Evolutionary conservation across 23 red algal genomes (phyloP).

Genomic region (Pyropia haitanensis): DNA sequence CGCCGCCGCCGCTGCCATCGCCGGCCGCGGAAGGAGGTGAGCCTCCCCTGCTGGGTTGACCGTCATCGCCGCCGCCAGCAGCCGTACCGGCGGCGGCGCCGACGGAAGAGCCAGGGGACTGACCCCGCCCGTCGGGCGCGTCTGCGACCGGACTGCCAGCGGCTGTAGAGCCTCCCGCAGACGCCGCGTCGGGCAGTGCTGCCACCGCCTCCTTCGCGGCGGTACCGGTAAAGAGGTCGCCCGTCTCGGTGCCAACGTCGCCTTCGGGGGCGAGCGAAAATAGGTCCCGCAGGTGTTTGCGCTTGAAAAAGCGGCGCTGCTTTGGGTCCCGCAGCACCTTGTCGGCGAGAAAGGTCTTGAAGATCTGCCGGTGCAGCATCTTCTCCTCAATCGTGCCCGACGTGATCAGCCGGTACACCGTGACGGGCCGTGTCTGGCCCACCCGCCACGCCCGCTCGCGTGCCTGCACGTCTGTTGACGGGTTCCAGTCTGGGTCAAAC

Average conservation of each 20-base stretch:
- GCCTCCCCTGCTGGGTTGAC: background rate
- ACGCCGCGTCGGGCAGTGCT: slow-evolving; percentile 1
- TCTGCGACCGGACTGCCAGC: background rate
- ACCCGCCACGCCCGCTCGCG: slow-evolving; percentile 94
- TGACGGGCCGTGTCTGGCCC: slow-evolving; percentile 80
- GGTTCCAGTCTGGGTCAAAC: slow-evolving; percentile 98
- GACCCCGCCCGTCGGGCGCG: too few relatives aligned
- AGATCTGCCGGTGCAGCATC: slow-evolving; percentile 98
- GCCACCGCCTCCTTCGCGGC: slow-evolving; percentile 43
- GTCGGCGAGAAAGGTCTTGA: slow-evolving; percentile 82
- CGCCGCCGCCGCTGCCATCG: slow-evolving; percentile 2
- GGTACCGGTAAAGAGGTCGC: slow-evolving; percentile 77
- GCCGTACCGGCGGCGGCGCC: background rate
- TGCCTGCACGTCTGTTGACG: slow-evolving; percentile 81
- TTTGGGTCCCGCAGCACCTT: slow-evolving; percentile 91
- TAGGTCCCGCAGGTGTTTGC: slow-evolving; percentile 77
- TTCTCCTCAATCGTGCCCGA: slow-evolving; percentile 98
- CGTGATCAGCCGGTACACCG: slow-evolving; percentile 81
- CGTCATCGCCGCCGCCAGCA: background rate
- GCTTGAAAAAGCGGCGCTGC: slow-evolving; percentile 87
- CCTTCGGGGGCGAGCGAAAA: slow-evolving; percentile 72
- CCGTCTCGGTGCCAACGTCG: slow-evolving; percentile 87
- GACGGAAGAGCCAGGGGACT: too few relatives aligned
- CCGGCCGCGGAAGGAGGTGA: background rate
- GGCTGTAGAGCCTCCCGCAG: background rate